A percentile compares a stretch with the other conserved stretches of the same genome.
Conservation (phyloP, 805 yeast species). For the Debaryomyces hansenii region DNA sequence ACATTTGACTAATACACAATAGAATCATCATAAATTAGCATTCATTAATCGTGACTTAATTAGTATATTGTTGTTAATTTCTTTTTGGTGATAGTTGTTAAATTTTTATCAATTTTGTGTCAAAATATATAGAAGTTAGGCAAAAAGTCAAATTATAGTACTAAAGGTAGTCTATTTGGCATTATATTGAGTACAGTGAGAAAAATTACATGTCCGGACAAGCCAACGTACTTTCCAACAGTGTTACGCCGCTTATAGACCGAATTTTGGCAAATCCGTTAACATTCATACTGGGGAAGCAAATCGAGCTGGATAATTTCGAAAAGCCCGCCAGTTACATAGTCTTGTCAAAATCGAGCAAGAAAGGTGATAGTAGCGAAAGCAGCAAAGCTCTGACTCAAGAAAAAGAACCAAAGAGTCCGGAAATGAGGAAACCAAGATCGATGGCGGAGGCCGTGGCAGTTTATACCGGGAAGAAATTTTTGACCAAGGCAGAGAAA, state of each 20-base stretch:
- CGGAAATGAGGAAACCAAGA: constrained; percentile 32
- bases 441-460: constrained; percentile 63
- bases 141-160: background rate
- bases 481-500: constrained; percentile 48
- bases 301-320: constrained; percentile 38
- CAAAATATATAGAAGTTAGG: background rate
- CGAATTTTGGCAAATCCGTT: constrained; percentile 62
- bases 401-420: background rate
- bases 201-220: constrained; percentile 5
- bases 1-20: too few relatives aligned
- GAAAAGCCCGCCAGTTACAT: constrained; percentile 13
- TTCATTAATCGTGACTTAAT: too few relatives aligned
- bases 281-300: constrained; percentile 60
- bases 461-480: constrained; percentile 55
- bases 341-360: constrained; percentile 9
- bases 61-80: too few relatives aligned
- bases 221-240: constrained; percentile 17
- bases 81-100: too few relatives aligned
- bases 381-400: background rate
- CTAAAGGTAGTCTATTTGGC: background rate
- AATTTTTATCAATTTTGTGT: background rate
- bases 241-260: constrained; percentile 57
- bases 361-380: constrained; percentile 9
- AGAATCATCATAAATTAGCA: too few relatives aligned
- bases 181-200: background rate